Evolutionary conservation across 306 rosid species (phyloP), one percentile per base, ranked within the genome.

Genomic region (Rosa rugosa): DNA sequence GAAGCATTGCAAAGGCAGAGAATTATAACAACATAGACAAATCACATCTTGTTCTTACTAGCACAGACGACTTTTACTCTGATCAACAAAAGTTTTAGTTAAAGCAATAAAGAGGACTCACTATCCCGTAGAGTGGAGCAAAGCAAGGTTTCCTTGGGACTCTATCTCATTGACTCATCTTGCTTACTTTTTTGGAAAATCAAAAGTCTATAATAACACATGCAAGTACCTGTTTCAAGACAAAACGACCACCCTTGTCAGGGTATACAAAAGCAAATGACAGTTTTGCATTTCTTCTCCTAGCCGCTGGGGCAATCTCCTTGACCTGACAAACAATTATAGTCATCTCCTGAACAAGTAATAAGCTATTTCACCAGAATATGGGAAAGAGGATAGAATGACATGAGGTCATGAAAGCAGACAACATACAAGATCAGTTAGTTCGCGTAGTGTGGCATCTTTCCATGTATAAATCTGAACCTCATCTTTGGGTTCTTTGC

Each of bases 381-480:
- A 53, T 17, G 14, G 50, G 25, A 76, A 51, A 77, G 45, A 73
- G 34, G 45, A 77, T 22, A 56, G 50, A 44, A 66, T 14, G 5
- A 27, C 18, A 54, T 36, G 53, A n/a, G 38, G 46, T 23, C 25
- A 34, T 34, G 41, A 22, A 50, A 16, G 20, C 8, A 42, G 60
- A 65, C 0, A 5, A 41, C 87, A 49, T 91, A 95, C 99, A 57
- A 93, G 93, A 87, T 93, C 99, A 69, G 98, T 95, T 40, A 93
- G 85, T 70, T 95, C 99, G 3, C 99, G 82, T 11, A 95, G 97
- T 54, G 98, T 93, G 0, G 99, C 99, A 81, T 95, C 99, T 83
- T 90, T 95, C 99, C 99, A 92, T 0, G 99, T 95, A 80, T 95
- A 95, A 80, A 95, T 95, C 85, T 95, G 99, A 85, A 95, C 99